Evolutionary conservation across 805 yeast species (phyloP).

Genomic region (Myxozyma mucilagina): DNA sequence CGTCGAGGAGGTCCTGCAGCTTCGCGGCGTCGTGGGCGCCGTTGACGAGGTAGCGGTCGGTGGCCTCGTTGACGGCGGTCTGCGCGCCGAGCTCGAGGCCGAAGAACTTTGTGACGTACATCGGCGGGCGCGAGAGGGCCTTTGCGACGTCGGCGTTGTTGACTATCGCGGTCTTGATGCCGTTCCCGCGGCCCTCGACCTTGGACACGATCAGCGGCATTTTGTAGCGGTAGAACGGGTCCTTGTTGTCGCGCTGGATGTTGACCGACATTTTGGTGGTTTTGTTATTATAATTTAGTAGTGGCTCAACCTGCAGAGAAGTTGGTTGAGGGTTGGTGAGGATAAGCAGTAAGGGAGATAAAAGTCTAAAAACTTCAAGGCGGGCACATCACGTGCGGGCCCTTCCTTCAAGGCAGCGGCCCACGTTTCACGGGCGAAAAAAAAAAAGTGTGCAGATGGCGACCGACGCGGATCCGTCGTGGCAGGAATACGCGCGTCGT

Average conservation of each 20-base stretch:
- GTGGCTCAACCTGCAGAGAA: not conserved
- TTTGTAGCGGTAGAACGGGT: constrained; percentile 98
- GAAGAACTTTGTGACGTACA: constrained; percentile 89
- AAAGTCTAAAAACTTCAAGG: too few species aligned
- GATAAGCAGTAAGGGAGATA: too few species aligned
- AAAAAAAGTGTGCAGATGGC: constrained; percentile 1
- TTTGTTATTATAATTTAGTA: not conserved
- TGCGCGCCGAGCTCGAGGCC: constrained; percentile 98
- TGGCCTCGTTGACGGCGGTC: constrained; percentile 74
- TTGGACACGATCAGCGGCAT: constrained; percentile 98
- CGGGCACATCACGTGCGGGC: constrained; percentile 9
- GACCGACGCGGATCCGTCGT: constrained; percentile 16
- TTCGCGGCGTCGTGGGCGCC: constrained; percentile 90
- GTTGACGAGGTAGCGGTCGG: constrained; percentile 87
- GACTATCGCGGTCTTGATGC: constrained; percentile 93
- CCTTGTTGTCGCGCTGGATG: constrained; percentile 94
- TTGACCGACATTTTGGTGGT: constrained; percentile 39
- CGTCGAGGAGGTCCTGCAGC: constrained; percentile 91
- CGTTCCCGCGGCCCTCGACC: constrained; percentile 98
- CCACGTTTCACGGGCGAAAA: not conserved
- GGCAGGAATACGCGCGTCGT: constrained; percentile 31
- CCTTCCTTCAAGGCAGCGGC: not conserved
- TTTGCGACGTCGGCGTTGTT: constrained; percentile 92
- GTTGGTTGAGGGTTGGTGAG: too few species aligned
- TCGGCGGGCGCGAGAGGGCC: constrained; percentile 89